A percentile compares a stretch with the other conserved stretches of the same genome.
Evolutionary conservation across 495 filamentous ascomycete species (phyloP).

Genomic region (Friedmanniomyces simplex): DNA sequence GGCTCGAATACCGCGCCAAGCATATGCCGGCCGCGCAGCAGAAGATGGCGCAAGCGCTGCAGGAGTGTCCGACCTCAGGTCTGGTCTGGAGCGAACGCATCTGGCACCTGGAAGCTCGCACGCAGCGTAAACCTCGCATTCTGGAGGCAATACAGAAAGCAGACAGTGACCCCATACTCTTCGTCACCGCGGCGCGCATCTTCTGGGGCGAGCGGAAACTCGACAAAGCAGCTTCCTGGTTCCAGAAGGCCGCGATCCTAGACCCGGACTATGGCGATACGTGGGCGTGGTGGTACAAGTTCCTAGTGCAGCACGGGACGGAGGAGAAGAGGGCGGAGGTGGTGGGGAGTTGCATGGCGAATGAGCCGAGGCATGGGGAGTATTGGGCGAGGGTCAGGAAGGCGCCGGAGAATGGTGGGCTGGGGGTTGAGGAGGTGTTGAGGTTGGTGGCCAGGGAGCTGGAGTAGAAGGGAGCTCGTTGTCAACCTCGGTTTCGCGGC

Average conservation of each 20-base stretch:
- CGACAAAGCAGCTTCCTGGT: slow-evolving; percentile 90
- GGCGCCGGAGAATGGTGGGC: slow-evolving; percentile 66
- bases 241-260: slow-evolving; percentile 82
- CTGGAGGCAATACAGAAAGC: slow-evolving; percentile 94
- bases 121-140: slow-evolving; percentile 79
- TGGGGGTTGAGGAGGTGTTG: slow-evolving; percentile 68
- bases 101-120: slow-evolving; percentile 82
- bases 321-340: slow-evolving; percentile 81
- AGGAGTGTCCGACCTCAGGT: slow-evolving; percentile 83
- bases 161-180: slow-evolving; percentile 78
- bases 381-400: slow-evolving; percentile 80
- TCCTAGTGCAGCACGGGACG: slow-evolving; percentile 79
- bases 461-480: slow-evolving; percentile 26
- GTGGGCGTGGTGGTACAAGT: slow-evolving; percentile 98
- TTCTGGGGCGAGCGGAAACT: slow-evolving; percentile 73
- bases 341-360: slow-evolving; percentile 58
- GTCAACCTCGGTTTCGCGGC: no score
- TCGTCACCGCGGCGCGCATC: slow-evolving; percentile 64
- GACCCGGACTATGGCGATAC: slow-evolving; percentile 82
- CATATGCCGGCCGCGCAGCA: slow-evolving; percentile 75
- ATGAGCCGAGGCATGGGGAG: slow-evolving; percentile 86
- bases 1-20: slow-evolving; percentile 80
- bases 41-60: slow-evolving; percentile 83
- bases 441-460: slow-evolving; percentile 57
- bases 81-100: slow-evolving; percentile 89